Base-by-base conservation (phyloP, 805 yeast genomes). In the Lipomyces spencermartinsiae region DNA sequence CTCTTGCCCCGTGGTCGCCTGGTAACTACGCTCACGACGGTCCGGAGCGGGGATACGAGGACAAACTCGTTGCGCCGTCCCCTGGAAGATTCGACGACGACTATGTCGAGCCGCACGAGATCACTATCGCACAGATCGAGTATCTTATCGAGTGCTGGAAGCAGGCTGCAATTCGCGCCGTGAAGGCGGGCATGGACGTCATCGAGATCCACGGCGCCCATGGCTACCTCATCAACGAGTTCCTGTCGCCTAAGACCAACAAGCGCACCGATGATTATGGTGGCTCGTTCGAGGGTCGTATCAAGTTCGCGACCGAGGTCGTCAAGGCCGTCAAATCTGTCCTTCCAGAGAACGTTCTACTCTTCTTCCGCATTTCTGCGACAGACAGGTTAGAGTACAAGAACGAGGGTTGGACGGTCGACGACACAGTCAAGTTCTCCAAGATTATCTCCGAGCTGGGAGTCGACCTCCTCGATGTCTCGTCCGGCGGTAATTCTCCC, bases 151-250 rank as follows among this genome's bases (percentile, higher is more conserved):
- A 79, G 29, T 77, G 77, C 3, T 86, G 83, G 74, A 83, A 78
- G 34, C 73, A 68, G 1, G 85, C 87, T 34, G 86, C 89, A 0
- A 78, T 80, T 66, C 81, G 82, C 68, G 85, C 91, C 1, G 78
- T 83, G 43, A 81, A 80, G 14, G 83, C 87, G 7, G 87, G 88
- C 0, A 82, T 85, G 62, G 92, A 89, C 76, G 88, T 88, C 70
- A 84, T 89, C 59, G 91, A 87, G 74, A 79, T 89, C 61, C 91
- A 89, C 76, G 81, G 81, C 51, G 92, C 92, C 29, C 87, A 87
- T 75, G 91, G 92, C 1, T 87, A 85, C 73, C 76, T 88, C 61
- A 68, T 84, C 46, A 79, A 81, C 73, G 81, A 83, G 72, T 87
- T 89, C 71, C 72, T 85, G 63, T 81, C 85, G 43, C 77, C 79